Evolutionary conservation across 2,329 filamentous ascomycete genomes (phyloP).

Genomic region (Exophiala sideris): DNA sequence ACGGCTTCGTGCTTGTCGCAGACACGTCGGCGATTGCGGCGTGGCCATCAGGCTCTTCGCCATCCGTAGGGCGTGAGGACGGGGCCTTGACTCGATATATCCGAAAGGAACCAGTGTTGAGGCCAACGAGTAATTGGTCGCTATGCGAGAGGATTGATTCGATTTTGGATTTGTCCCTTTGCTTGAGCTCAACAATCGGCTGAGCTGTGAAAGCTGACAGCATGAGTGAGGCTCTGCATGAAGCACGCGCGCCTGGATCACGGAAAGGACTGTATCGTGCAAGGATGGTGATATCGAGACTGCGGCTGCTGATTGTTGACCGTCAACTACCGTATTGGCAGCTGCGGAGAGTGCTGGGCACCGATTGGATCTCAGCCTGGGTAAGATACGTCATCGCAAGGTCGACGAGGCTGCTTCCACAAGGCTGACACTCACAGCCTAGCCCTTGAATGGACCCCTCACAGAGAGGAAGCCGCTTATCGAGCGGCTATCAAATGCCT

Average conservation of each 20-base stretch:
- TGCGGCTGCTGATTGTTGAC: too few relatives aligned
- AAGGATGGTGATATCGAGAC: not conserved
- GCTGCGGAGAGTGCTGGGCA: too few relatives aligned
- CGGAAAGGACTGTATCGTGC: not conserved
- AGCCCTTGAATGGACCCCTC: too few relatives aligned
- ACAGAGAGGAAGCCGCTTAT: too few relatives aligned
- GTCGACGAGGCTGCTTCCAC: too few relatives aligned
- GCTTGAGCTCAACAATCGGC: conserved; percentile 93
- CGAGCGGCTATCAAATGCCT: too few relatives aligned
- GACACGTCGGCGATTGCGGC: conserved; percentile 17
- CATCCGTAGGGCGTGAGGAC: conserved; percentile 31
- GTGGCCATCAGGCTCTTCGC: conserved; percentile 31
- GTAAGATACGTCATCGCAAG: too few relatives aligned
- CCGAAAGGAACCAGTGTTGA: conserved; percentile 83
- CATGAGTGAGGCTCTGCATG: conserved; percentile 52
- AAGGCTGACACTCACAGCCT: too few relatives aligned
- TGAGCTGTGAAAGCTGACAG: conserved; percentile 96
- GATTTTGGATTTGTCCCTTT: conserved; percentile 93
- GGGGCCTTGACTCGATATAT: conserved; percentile 85
- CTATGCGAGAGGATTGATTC: conserved; percentile 92
- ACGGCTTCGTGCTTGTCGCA: conserved; percentile 46
- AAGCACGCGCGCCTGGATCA: not conserved
- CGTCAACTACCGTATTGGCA: too few relatives aligned
- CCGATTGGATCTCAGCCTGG: too few relatives aligned
- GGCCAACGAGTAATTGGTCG: conserved; percentile 84